These are phyloP conservation scores for Phycomyces blakesleeanus DNA, from an alignment of 192 early-diverging fungal genomes.

Conservation along the genomic window DNA sequence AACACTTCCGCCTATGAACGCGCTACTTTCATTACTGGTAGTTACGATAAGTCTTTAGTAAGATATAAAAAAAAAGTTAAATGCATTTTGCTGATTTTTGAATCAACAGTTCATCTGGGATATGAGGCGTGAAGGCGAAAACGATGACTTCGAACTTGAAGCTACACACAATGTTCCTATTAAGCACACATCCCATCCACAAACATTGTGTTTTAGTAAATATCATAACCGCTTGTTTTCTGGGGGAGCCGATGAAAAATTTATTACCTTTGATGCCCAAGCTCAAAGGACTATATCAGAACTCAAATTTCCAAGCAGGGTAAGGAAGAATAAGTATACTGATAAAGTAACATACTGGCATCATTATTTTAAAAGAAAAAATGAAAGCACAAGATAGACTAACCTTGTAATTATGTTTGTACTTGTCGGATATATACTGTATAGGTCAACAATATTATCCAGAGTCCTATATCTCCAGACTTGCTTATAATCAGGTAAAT, in stretches of 20 bases:
- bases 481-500: slow-evolving; percentile 4
- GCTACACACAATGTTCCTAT: neutral
- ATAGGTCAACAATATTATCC: slow-evolving; percentile 3
- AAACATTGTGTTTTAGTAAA: slow-evolving; percentile 1
- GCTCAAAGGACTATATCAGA: neutral
- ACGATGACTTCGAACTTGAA: neutral
- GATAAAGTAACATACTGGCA: too few species aligned
- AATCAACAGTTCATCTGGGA: slow-evolving; percentile 2
- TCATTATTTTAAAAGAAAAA: too few species aligned
- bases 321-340: slow-evolving; percentile 2
- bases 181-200: neutral
- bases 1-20: neutral
- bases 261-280: neutral
- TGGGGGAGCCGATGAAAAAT: neutral
- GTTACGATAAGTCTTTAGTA: slow-evolving; percentile 12
- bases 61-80: neutral
- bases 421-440: neutral
- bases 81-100: too few species aligned
- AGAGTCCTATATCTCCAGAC: neutral
- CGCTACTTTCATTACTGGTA: slow-evolving; percentile 8
- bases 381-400: neutral
- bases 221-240: neutral
- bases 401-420: neutral
- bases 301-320: neutral
- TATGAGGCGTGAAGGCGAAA: neutral